Conservation (phyloP, 176 grass and related monocot species). For the Aegilops sharonensis region DNA sequence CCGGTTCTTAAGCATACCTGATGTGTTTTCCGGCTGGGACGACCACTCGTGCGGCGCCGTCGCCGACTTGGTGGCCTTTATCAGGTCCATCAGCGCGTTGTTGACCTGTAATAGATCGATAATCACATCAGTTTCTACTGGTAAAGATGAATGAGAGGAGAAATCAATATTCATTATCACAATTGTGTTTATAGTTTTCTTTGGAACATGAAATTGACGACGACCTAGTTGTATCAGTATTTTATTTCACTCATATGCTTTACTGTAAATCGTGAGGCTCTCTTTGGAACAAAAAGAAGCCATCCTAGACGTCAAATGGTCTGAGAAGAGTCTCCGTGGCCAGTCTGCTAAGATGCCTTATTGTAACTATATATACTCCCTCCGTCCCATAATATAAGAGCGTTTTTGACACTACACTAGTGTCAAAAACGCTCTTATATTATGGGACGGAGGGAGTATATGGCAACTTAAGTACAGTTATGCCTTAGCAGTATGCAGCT, state of each 20-base stretch:
- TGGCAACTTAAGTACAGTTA: no score
- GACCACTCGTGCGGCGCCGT: conserved; percentile 70
- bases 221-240: background rate
- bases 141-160: background rate
- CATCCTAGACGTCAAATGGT: background rate
- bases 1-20: conserved; percentile 47
- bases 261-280: background rate
- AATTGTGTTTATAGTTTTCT: background rate
- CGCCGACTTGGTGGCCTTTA: conserved; percentile 69
- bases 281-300: background rate
- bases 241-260: background rate
- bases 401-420: no score
- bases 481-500: no score
- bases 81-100: conserved; percentile 72
- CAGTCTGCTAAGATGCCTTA: background rate
- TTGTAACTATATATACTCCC: background rate
- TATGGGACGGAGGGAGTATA: no score
- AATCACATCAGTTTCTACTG: background rate
- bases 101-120: conserved; percentile 57
- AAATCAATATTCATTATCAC: background rate
- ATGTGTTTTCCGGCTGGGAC: conserved; percentile 49
- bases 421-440: no score
- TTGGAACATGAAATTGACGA: background rate
- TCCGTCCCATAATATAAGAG: no score
- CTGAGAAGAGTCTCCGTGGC: background rate